Evolutionary conservation across 306 rosid genomes (phyloP).

Genomic region (Arachis hypogaea): DNA sequence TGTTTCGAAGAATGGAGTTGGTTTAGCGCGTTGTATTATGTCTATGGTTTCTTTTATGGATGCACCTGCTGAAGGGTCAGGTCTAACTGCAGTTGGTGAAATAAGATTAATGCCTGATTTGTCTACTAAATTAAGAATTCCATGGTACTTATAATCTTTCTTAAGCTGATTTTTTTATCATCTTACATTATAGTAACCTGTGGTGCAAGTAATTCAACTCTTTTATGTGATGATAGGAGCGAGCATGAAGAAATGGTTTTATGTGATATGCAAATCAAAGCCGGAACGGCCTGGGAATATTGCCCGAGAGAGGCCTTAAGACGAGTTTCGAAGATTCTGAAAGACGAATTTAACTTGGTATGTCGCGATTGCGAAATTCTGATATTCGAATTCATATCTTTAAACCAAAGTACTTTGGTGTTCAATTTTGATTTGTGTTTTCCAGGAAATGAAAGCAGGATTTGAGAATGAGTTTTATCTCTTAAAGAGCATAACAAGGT

Average conservation of each 20-base stretch:
- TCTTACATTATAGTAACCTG: background rate
- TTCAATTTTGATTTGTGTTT: slow-evolving; percentile 35
- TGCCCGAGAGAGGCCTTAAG: slow-evolving; percentile 87
- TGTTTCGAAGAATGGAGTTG: slow-evolving; percentile 64
- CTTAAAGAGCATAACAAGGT: slow-evolving; percentile 73
- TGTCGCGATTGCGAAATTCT: slow-evolving; percentile 25
- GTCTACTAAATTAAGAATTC: slow-evolving; percentile 69
- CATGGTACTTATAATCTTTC: slow-evolving; percentile 62
- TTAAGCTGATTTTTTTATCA: slow-evolving; percentile 8
- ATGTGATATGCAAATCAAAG: slow-evolving; percentile 66
- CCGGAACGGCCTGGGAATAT: slow-evolving; percentile 89
- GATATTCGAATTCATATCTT: background rate
- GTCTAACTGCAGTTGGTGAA: slow-evolving; percentile 79
- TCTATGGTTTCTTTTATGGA: slow-evolving; percentile 72
- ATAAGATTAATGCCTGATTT: slow-evolving; percentile 84
- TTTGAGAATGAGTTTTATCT: slow-evolving; percentile 90
- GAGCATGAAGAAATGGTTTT: slow-evolving; percentile 89
- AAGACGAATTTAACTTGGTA: slow-evolving; percentile 91
- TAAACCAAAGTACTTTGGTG: background rate
- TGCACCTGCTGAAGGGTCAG: slow-evolving; percentile 71
- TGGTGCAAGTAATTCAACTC: slow-evolving; percentile 18
- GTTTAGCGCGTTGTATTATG: slow-evolving; percentile 68
- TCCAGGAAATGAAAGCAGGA: slow-evolving; percentile 87
- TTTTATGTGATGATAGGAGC: slow-evolving; percentile 59
- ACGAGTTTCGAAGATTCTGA: slow-evolving; percentile 72